Evolutionary conservation across 177 flowering plant genomes (phyloP).

Genomic region (Vitis hybrid): DNA sequence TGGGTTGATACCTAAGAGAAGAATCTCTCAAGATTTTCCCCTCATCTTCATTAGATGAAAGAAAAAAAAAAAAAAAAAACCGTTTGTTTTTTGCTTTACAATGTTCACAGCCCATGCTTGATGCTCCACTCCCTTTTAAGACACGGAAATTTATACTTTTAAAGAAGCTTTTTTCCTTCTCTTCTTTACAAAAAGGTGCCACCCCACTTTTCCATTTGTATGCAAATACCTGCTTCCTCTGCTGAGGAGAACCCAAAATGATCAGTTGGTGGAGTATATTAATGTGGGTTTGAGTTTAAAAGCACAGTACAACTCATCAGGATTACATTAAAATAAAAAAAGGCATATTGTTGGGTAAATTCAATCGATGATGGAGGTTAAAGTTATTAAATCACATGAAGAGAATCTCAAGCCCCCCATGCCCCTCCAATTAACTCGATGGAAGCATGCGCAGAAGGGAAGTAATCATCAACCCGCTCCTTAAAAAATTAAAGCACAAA

Average conservation of each 20-base stretch:
- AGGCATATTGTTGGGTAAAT: not conserved
- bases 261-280: not conserved
- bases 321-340: not conserved
- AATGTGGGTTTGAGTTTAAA: not conserved
- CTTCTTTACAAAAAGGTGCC: slow-evolving; percentile 26
- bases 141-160: slow-evolving; percentile 11
- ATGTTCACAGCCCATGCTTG: slow-evolving; percentile 19
- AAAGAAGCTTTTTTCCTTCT: slow-evolving; percentile 13
- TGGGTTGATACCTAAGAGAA: slow-evolving; percentile 11
- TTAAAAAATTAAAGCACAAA: not conserved
- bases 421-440: slow-evolving; percentile 9
- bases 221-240: not conserved
- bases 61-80: not conserved
- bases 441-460: slow-evolving; percentile 21
- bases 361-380: not conserved
- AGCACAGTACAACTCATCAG: slow-evolving; percentile 14
- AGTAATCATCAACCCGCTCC: slow-evolving; percentile 12
- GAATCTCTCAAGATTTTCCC: slow-evolving; percentile 6
- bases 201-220: not conserved
- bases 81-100: slow-evolving; percentile 3
- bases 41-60: not conserved
- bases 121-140: slow-evolving; percentile 3
- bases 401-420: slow-evolving; percentile 1
- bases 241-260: no score
- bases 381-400: not conserved